Evolutionary conservation across 169 alveolate genomes (phyloP).

Genomic region (Miamiensis avidus): DNA sequence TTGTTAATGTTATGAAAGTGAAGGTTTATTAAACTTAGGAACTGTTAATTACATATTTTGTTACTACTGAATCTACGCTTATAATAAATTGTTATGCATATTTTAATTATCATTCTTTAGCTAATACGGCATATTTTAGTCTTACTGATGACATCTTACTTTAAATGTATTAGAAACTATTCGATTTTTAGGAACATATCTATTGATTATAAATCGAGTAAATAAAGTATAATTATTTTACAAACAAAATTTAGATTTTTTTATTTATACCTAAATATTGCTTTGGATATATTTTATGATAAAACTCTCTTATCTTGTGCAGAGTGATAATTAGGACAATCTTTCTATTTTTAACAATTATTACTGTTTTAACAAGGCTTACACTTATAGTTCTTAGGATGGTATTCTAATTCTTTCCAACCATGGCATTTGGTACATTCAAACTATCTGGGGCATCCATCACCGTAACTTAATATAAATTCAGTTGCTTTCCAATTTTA

Average conservation of each 20-base stretch:
- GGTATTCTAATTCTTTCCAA: slow-evolving; percentile 69
- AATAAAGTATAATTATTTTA: background rate
- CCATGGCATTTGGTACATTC: slow-evolving; percentile 54
- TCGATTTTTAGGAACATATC: slow-evolving; percentile 17
- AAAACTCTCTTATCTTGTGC: background rate
- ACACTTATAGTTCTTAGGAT: slow-evolving; percentile 64
- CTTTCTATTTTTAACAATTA: slow-evolving; percentile 3
- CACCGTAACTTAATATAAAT: slow-evolving; percentile 9
- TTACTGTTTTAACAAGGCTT: slow-evolving; percentile 44
- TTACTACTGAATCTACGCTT: too few species aligned
- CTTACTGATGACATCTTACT: too few species aligned
- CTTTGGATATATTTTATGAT: background rate
- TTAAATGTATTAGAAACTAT: slow-evolving; percentile 11
- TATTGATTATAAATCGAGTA: background rate
- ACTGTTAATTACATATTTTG: too few species aligned
- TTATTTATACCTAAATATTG: background rate
- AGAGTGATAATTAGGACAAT: slow-evolving; percentile 16
- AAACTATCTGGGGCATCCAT: slow-evolving; percentile 10
- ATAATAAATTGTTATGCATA: too few species aligned
- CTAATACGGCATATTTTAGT: too few species aligned
- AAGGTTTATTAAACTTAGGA: too few species aligned
- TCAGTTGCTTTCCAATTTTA: slow-evolving; percentile 10
- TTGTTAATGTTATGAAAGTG: too few species aligned
- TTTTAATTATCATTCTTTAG: too few species aligned
- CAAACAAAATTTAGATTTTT: background rate